Evolutionary conservation across 2,329 filamentous ascomycete species (phyloP).

Genomic region (Pseudocercospora fuligena): DNA sequence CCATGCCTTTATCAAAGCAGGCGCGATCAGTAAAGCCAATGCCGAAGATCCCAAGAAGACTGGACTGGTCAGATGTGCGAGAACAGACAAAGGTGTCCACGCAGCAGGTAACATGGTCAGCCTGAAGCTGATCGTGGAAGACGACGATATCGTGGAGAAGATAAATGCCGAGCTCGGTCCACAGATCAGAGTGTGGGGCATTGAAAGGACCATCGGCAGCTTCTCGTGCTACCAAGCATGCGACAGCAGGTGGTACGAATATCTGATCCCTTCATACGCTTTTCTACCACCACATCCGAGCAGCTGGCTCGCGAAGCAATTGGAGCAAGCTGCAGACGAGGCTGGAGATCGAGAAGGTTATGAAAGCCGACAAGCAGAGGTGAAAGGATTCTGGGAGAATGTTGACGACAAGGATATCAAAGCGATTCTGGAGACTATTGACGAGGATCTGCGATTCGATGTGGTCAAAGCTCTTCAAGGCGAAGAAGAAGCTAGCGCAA

Average conservation of each 20-base stretch:
- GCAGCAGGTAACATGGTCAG: constrained; percentile 95
- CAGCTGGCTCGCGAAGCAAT: constrained; percentile 80
- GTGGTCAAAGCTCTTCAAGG: constrained; percentile 66
- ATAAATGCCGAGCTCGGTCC: constrained; percentile 85
- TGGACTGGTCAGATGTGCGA: constrained; percentile 87
- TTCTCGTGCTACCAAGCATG: constrained; percentile 96
- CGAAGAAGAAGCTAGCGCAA: constrained; percentile 42
- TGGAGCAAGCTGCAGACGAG: constrained; percentile 78
- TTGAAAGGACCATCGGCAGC: constrained; percentile 82
- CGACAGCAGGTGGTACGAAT: constrained; percentile 96
- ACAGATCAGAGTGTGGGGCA: constrained; percentile 95
- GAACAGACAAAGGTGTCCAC: constrained; percentile 97
- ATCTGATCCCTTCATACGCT: constrained; percentile 90
- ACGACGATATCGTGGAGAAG: constrained; percentile 81
- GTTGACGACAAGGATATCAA: constrained; percentile 82
- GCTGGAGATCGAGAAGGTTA: constrained; percentile 73
- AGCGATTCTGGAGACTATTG: constrained; percentile 64
- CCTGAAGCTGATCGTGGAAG: constrained; percentile 93
- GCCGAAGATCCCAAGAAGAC: constrained; percentile 97
- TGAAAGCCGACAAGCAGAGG: constrained; percentile 72
- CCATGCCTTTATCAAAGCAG: constrained; percentile 84
- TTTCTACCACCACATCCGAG: constrained; percentile 90
- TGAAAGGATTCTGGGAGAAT: constrained; percentile 79
- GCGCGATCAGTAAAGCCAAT: constrained; percentile 95
- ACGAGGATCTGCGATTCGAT: constrained; percentile 65